A percentile compares a stretch with the other conserved stretches of the same genome.
Conservation (phyloP, 2,329 filamentous ascomycete genomes). For the Trichocomaceae sp. region DNA sequence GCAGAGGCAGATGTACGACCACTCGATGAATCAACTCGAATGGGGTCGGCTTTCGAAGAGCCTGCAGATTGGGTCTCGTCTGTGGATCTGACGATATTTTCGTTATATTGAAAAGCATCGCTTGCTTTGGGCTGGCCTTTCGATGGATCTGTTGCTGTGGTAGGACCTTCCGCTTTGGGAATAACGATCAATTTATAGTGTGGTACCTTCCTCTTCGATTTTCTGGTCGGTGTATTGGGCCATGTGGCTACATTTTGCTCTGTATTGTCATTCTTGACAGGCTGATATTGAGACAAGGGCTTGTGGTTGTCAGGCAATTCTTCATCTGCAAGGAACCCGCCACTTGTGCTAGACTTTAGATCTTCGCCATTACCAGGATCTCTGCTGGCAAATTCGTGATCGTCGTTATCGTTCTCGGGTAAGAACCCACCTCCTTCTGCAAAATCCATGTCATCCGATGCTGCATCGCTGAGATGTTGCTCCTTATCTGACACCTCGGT, state of each 20-base stretch:
- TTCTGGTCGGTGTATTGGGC: background rate
- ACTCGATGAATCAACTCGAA: slow-evolving; percentile 22
- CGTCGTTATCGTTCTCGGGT: slow-evolving; percentile 15
- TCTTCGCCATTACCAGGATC: slow-evolving; percentile 8
- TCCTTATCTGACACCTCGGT: slow-evolving; percentile 31
- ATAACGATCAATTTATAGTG: slow-evolving; percentile 11
- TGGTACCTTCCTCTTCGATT: background rate
- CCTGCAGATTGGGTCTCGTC: slow-evolving; percentile 10
- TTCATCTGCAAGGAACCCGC: background rate
- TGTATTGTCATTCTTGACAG: background rate
- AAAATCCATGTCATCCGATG: slow-evolving; percentile 22
- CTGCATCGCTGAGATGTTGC: slow-evolving; percentile 27
- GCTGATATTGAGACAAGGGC: background rate
- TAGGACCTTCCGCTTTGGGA: background rate
- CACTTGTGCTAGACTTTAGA: background rate
- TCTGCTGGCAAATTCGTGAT: background rate
- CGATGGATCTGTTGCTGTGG: background rate
- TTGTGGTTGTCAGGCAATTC: background rate
- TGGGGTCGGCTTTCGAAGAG: slow-evolving; percentile 19
- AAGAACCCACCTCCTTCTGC: slow-evolving; percentile 25
- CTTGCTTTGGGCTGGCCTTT: background rate
- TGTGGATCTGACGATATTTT: background rate
- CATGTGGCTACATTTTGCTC: background rate
- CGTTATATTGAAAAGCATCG: background rate
- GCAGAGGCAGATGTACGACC: slow-evolving; percentile 19